Base-by-base conservation (phyloP, 176 grass and related monocot genomes). In the Zoysia japonica region DNA sequence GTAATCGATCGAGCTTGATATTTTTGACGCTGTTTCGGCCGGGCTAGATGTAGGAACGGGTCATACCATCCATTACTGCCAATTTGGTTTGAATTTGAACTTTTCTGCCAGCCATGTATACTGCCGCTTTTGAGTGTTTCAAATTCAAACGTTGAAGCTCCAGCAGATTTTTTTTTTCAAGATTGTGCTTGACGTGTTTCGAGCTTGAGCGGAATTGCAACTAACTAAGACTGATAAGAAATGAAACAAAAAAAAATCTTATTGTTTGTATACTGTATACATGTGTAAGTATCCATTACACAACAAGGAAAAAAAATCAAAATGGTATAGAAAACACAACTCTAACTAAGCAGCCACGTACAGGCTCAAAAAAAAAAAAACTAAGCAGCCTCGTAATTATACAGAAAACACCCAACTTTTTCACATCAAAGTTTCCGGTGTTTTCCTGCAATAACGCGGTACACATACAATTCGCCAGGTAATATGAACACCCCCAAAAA, bases 381-480 rank as follows among this genome's bases (percentile, higher is more conserved):
- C 40, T 36, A 75, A 6, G 35, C 9, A 11, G 7, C 53, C 69
- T 76, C 12, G 82, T 80, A 88, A 84, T 80, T 84, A 28, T 28
- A 76, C 87, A 70, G 61, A 28, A 82, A 78, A 73, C 68, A 72
- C 60, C 14, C 7, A 3, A 42, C 65, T 9, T 46, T 43, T 74
- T 78, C 1, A 38, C 13, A 8, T 73, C 48, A 78, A 78, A 83
- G 47, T 42, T 54, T 55, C 75, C 56, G 65, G 41, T 85, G 64
- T 80, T 80, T 84, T 88, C 42, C 70, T 65, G 47, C 65, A 65
- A 88, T 84, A 76, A 80, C 56, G 7, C n/a, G 62, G 38, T 19
- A 48, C 39, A 59, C 45, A 28, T 55, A 57, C 47, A 42, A 16
- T 36, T 54, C n/a, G 8, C 76, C 48, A 70, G 20, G 28, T 48